Conservation (phyloP, 345 rosid species). For the Arabis alpina region DNA sequence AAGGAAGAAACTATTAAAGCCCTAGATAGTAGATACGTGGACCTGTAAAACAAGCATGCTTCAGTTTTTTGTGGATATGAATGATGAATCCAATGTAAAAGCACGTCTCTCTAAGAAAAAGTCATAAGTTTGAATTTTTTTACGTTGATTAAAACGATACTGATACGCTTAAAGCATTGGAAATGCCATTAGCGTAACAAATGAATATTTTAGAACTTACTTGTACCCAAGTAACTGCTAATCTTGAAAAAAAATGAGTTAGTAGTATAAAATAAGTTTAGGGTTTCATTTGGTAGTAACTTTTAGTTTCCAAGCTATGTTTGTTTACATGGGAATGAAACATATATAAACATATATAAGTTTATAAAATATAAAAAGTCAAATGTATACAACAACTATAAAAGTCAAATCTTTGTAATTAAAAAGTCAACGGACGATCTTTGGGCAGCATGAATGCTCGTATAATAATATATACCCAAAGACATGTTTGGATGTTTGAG, state of each 20-base stretch:
- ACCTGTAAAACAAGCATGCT: conserved; percentile 22
- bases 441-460: not conserved
- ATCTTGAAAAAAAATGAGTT: not conserved
- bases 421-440: conserved; percentile 6
- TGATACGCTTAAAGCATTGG: not conserved
- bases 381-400: not conserved
- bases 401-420: conserved; percentile 3
- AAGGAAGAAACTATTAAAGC: not conserved
- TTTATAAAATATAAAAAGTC: not conserved
- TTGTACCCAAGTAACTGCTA: conserved; percentile 3
- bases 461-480: not conserved
- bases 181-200: not conserved
- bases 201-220: not conserved
- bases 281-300: not conserved
- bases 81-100: conserved; percentile 19
- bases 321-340: not conserved
- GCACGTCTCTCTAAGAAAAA: conserved; percentile 36
- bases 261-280: too few species aligned
- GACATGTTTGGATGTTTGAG: conserved; percentile 28
- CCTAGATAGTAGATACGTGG: conserved; percentile 19
- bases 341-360: not conserved
- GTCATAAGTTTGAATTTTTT: conserved; percentile 4
- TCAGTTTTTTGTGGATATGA: conserved; percentile 23
- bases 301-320: not conserved
- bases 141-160: not conserved